These are phyloP conservation scores for Antrodiella citrinella DNA, from an alignment of 768 basidiomycete species.

Conservation along the genomic window DNA sequence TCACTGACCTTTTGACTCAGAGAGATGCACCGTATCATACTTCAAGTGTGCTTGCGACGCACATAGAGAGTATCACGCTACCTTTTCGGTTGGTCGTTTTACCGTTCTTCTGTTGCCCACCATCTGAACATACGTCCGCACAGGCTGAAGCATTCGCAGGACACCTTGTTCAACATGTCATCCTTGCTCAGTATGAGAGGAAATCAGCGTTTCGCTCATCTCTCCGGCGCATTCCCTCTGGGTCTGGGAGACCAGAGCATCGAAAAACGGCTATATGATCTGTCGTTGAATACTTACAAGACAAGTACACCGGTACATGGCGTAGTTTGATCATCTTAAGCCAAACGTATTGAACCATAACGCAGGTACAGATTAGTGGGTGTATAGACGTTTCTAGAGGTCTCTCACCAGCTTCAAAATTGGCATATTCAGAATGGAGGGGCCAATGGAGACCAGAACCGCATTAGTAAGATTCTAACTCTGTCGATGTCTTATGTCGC, in stretches of 20 bases:
- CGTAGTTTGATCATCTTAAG: not conserved
- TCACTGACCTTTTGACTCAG: too few species aligned
- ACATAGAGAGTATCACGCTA: conserved; percentile 29
- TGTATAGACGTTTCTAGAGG: conserved; percentile 51
- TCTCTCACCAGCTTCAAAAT: conserved; percentile 31
- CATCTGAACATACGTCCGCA: not conserved
- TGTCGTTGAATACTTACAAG: conserved; percentile 1
- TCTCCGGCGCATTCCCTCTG: conserved; percentile 48
- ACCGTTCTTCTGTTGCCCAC: not conserved
- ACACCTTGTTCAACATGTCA: conserved; percentile 37
- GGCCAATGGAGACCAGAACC: conserved; percentile 23
- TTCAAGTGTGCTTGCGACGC: conserved; percentile 28
- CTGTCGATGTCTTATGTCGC: not conserved
- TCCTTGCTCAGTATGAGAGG: conserved; percentile 46
- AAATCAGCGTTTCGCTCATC: conserved; percentile 43
- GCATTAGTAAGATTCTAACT: conserved; percentile 28
- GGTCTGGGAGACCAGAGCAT: conserved; percentile 11
- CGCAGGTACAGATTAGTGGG: conserved; percentile 27
- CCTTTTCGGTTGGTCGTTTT: conserved; percentile 20
- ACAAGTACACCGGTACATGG: not conserved
- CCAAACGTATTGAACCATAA: conserved; percentile 2
- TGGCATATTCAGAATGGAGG: conserved; percentile 34
- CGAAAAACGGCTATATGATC: conserved; percentile 12
- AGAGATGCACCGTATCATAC: conserved; percentile 20
- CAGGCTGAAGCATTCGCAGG: conserved; percentile 27